Conservation (phyloP, 2,329 filamentous ascomycete species). For the Diaporthe aspalathi region DNA sequence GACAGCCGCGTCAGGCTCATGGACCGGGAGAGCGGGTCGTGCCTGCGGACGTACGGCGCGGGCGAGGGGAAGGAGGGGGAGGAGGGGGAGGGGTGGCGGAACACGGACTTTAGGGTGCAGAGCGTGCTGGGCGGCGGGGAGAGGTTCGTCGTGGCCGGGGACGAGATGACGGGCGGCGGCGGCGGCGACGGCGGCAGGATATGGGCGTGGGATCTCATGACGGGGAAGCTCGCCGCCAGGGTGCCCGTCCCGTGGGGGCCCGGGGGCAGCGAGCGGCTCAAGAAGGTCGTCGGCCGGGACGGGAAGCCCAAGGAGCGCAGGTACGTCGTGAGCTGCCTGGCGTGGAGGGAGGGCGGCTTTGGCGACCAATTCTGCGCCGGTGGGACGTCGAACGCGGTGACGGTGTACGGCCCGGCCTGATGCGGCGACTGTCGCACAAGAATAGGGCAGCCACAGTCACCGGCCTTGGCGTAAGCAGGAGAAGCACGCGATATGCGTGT, state of each 20-base stretch:
- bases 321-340: slow-evolving; percentile 71
- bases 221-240: slow-evolving; percentile 73
- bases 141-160: slow-evolving; percentile 82
- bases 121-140: slow-evolving; percentile 81
- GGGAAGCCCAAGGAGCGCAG: slow-evolving; percentile 69
- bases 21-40: slow-evolving; percentile 79
- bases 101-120: slow-evolving; percentile 79
- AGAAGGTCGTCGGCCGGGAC: slow-evolving; percentile 67
- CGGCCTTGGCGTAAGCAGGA: not conserved
- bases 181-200: slow-evolving; percentile 65
- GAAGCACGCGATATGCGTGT: not conserved
- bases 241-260: slow-evolving; percentile 70
- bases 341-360: slow-evolving; percentile 72
- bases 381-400: slow-evolving; percentile 74
- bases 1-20: slow-evolving; percentile 84
- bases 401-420: slow-evolving; percentile 63
- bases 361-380: slow-evolving; percentile 74
- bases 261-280: slow-evolving; percentile 58
- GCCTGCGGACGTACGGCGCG: slow-evolving; percentile 76
- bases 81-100: slow-evolving; percentile 58
- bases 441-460: no score
- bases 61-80: slow-evolving; percentile 49
- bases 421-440: not conserved
- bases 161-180: slow-evolving; percentile 66
- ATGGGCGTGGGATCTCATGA: slow-evolving; percentile 87